Conservation (phyloP, 2,329 filamentous ascomycete species). For the Exophiala spinifera region DNA sequence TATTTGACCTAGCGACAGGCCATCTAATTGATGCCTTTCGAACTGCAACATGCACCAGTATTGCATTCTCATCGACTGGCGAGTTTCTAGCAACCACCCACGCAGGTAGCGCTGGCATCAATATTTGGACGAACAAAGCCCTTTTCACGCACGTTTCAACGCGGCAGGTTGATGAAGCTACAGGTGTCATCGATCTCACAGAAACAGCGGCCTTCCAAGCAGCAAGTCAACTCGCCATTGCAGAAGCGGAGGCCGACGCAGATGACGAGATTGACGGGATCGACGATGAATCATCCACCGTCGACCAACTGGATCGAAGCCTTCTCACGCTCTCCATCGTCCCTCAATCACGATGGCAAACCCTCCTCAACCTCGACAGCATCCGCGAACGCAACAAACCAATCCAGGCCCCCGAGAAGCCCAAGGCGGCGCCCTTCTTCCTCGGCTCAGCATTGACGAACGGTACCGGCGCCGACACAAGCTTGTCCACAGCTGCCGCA, state of each 20-base stretch:
- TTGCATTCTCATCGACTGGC: slow-evolving; percentile 84
- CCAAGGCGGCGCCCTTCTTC: slow-evolving; percentile 95
- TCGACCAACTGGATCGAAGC: slow-evolving; percentile 76
- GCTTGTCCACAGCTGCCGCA: slow-evolving; percentile 7
- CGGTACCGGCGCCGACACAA: slow-evolving; percentile 4
- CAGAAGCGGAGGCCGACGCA: slow-evolving; percentile 46
- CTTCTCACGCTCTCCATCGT: slow-evolving; percentile 87
- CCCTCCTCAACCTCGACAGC: slow-evolving; percentile 82
- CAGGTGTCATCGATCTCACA: slow-evolving; percentile 60
- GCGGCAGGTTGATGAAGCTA: slow-evolving; percentile 74
- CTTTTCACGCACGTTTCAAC: slow-evolving; percentile 88
- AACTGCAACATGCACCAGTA: slow-evolving; percentile 73
- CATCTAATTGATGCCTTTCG: slow-evolving; percentile 92
- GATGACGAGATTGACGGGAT: slow-evolving; percentile 45
- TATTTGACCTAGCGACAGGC: slow-evolving; percentile 95
- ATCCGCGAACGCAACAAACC: slow-evolving; percentile 93
- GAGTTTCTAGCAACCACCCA: slow-evolving; percentile 92
- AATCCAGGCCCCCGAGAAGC: slow-evolving; percentile 82
- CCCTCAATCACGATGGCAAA: slow-evolving; percentile 91
- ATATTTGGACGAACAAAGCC: slow-evolving; percentile 91
- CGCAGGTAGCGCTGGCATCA: slow-evolving; percentile 78
- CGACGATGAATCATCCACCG: slow-evolving; percentile 43
- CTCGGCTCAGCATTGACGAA: slow-evolving; percentile 54
- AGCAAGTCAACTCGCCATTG: slow-evolving; percentile 70
- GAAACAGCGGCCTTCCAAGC: slow-evolving; percentile 67